These are phyloP conservation scores for Purshia tridentata DNA, from an alignment of 306 rosid species.

Conservation along the genomic window DNA sequence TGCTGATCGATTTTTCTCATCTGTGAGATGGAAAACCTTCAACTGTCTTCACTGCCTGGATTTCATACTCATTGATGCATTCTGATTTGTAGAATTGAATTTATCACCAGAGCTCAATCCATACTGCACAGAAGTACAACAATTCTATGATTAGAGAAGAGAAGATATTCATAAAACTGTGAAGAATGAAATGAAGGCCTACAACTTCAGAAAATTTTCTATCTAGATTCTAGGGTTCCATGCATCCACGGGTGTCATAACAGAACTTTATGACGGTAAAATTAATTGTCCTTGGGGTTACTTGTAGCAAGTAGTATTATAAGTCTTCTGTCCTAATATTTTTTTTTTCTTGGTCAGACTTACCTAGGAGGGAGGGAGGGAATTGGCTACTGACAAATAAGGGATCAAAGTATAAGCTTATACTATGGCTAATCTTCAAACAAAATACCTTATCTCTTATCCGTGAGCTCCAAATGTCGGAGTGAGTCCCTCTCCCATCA, in stretches of 20 bases:
- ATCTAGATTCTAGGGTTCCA: background rate
- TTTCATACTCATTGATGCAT: constrained; percentile 37
- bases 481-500: constrained; percentile 49
- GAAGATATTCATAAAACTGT: background rate
- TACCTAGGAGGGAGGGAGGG: too few species aligned
- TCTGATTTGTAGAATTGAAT: constrained; percentile 39
- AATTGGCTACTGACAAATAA: background rate
- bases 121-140: constrained; percentile 53
- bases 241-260: background rate
- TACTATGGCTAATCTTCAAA: constrained; percentile 14
- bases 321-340: background rate
- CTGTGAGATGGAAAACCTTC: constrained; percentile 6
- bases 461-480: constrained; percentile 80
- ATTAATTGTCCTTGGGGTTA: background rate
- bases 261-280: background rate
- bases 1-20: constrained; percentile 10
- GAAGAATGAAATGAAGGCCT: background rate
- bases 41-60: constrained; percentile 39
- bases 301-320: background rate
- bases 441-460: constrained; percentile 80
- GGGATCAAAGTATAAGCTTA: background rate
- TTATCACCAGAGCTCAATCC: constrained; percentile 60
- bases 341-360: background rate
- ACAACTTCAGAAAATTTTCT: background rate
- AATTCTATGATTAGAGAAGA: constrained; percentile 17